phyloP scores from a whole-genome alignment of 306 rosid species.

The Canavalia gladiata region DNA sequence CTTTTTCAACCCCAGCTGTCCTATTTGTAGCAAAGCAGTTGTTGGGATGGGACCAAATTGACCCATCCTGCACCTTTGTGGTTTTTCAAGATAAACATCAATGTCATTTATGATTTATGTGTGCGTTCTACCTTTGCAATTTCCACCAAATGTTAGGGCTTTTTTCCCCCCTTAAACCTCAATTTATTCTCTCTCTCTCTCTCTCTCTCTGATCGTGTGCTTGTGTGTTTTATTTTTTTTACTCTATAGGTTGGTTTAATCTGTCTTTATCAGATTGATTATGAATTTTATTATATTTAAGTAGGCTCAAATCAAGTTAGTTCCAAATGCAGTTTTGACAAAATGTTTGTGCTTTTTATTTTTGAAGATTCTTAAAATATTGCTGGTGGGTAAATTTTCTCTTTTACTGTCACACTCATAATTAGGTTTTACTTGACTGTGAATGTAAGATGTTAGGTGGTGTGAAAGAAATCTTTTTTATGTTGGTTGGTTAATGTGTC shows the following conservation, averaged over 20 bases:
- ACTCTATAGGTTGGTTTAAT: not conserved
- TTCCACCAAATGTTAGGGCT: constrained; percentile 48
- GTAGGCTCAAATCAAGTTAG: constrained; percentile 26
- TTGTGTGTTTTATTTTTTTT: not conserved
- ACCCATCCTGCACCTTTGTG: constrained; percentile 68
- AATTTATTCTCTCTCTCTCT: not conserved
- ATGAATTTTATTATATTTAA: not conserved
- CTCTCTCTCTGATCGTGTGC: not conserved
- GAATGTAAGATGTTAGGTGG: constrained; percentile 53
- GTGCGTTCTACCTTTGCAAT: constrained; percentile 58
- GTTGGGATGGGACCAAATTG: constrained; percentile 91
- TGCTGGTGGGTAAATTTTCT: constrained; percentile 35
- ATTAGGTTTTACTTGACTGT: constrained; percentile 64
- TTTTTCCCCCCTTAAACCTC: constrained; percentile 23
- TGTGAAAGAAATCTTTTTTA: constrained; percentile 42
- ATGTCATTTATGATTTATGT: constrained; percentile 65
- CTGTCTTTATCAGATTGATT: constrained; percentile 42
- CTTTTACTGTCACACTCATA: constrained; percentile 54
- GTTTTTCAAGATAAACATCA: constrained; percentile 74
- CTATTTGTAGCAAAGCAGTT: constrained; percentile 60
- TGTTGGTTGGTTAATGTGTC: constrained; percentile 68
- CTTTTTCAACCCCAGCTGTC: constrained; percentile 81
- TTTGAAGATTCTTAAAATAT: not conserved
- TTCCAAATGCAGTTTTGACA: not conserved
- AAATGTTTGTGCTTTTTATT: not conserved